These are phyloP conservation scores for Akanthomyces uredinophilus DNA, from an alignment of 2,329 filamentous ascomycete genomes.

Conservation along the genomic window DNA sequence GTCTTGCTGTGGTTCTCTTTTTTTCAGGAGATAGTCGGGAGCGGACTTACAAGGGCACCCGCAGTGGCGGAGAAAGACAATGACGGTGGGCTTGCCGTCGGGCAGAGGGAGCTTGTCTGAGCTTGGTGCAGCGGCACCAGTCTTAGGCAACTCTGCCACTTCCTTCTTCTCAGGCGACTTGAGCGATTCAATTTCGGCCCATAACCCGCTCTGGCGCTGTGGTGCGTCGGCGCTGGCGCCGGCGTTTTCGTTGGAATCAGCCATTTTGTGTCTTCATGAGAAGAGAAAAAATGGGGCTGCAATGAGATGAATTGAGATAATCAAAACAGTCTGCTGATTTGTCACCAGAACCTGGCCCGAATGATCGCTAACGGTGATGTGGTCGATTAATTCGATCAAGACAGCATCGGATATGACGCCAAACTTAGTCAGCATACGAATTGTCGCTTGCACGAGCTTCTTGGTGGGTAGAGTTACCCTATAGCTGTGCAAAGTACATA, in stretches of 20 bases:
- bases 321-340: neutral
- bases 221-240: neutral
- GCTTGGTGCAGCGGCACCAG: constrained; percentile 52
- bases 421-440: constrained; percentile 1
- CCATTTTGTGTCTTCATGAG: neutral
- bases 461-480: constrained; percentile 2
- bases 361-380: neutral
- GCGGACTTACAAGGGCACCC: constrained; percentile 63
- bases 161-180: constrained; percentile 38
- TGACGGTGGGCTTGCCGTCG: constrained; percentile 50
- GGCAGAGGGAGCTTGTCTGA: constrained; percentile 49
- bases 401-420: neutral
- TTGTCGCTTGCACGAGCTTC: neutral
- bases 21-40: neutral
- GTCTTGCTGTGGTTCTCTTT: neutral
- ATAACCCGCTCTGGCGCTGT: constrained; percentile 21
- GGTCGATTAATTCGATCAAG: neutral
- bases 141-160: constrained; percentile 42
- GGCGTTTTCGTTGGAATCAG: neutral
- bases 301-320: neutral
- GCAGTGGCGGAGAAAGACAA: constrained; percentile 68
- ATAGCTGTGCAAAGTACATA: neutral
- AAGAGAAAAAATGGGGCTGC: neutral
- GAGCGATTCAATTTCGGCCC: constrained; percentile 37
- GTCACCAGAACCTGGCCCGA: neutral